Evolutionary conservation across 108 stramenopile genomes (phyloP).

Genomic region (Cyclotella choctawhatcheeana): DNA sequence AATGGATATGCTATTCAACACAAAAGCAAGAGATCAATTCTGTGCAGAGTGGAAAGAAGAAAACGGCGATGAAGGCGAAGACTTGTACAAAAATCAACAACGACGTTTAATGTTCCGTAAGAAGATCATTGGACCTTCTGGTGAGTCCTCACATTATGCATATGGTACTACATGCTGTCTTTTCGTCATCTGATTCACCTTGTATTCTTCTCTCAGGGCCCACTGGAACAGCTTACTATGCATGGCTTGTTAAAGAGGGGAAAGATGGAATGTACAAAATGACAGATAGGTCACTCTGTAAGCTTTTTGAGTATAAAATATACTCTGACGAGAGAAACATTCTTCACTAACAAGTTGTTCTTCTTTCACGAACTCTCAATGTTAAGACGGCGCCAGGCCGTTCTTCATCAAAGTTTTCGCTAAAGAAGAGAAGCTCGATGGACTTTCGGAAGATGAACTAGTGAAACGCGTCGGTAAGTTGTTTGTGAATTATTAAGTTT

Average conservation of each 20-base stretch:
- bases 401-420: slow-evolving; percentile 63
- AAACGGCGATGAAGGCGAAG: slow-evolving; percentile 61
- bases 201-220: no score
- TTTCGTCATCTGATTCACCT: slow-evolving; percentile 1
- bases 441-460: slow-evolving; percentile 53
- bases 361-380: no score
- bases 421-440: slow-evolving; percentile 63
- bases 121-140: slow-evolving; percentile 64
- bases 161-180: slow-evolving; percentile 46
- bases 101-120: slow-evolving; percentile 53
- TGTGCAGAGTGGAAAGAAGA: slow-evolving; percentile 62
- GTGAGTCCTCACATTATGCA: no score
- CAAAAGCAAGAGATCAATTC: slow-evolving; percentile 50
- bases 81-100: slow-evolving; percentile 58
- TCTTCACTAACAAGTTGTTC: no score
- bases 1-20: slow-evolving; percentile 58
- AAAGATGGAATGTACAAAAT: slow-evolving; percentile 69
- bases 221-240: slow-evolving; percentile 55
- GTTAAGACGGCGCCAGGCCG: slow-evolving; percentile 63
- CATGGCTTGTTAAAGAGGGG: slow-evolving; percentile 48
- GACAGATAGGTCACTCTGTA: slow-evolving; percentile 62
- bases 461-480: slow-evolving; percentile 22
- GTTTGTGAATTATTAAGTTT: no score
- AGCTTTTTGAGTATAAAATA: no score
- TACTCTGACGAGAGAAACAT: no score